Conservation (phyloP, 176 grass and related monocot genomes). For the Oryza brachyantha region DNA sequence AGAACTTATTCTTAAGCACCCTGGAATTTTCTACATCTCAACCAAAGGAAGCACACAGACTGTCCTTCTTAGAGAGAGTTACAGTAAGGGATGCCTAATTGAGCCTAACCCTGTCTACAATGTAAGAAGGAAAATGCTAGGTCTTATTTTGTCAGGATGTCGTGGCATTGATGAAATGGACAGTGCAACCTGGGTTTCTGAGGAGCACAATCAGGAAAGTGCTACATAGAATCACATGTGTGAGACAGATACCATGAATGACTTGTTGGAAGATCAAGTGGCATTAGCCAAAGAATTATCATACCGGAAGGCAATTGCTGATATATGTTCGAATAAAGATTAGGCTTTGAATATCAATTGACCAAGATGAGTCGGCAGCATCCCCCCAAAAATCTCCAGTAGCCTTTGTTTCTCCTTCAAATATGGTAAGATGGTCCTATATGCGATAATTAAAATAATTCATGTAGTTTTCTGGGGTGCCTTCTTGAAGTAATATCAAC, state of each 20-base stretch:
- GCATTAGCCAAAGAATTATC: not conserved
- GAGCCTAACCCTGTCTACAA: slow-evolving; percentile 50
- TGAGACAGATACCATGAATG: not conserved
- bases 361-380: too few species aligned
- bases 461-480: too few species aligned
- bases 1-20: slow-evolving; percentile 62
- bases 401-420: too few species aligned
- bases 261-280: slow-evolving; percentile 5
- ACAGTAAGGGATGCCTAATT: slow-evolving; percentile 45
- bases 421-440: too few species aligned
- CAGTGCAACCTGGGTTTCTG: too few species aligned
- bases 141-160: not conserved
- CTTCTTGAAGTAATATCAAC: too few species aligned
- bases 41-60: slow-evolving; percentile 56
- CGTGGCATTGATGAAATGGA: too few species aligned
- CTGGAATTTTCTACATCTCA: slow-evolving; percentile 69
- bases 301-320: not conserved
- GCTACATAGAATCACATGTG: not conserved
- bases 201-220: slow-evolving; percentile 10
- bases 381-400: too few species aligned
- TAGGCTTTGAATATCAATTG: too few species aligned
- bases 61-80: slow-evolving; percentile 53
- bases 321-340: too few species aligned
- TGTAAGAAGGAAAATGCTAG: slow-evolving; percentile 53
- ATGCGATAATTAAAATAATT: too few species aligned